Conservation (phyloP, 352 stramenopile genomes). For the Phytopythium helicoides region DNA sequence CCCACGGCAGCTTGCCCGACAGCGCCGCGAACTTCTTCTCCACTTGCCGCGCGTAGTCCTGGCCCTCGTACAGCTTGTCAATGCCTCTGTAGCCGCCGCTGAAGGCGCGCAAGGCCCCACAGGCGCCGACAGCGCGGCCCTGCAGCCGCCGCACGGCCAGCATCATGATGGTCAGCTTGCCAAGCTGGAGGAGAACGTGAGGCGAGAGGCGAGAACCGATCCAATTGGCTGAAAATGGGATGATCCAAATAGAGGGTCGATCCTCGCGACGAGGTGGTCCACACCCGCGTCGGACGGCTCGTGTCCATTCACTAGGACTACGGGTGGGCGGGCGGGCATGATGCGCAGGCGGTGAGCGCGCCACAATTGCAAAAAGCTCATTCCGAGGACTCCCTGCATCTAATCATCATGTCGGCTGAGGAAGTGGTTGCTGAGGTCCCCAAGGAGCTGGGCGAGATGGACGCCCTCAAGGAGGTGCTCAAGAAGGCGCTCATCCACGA, state of each 20-base stretch:
- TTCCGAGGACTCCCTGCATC: conserved; percentile 58
- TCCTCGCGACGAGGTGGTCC: background rate
- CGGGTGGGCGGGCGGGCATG: background rate
- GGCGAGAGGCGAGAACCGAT: background rate
- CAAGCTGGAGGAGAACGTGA: too few relatives aligned
- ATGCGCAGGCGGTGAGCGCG: background rate
- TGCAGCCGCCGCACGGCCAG: too few relatives aligned
- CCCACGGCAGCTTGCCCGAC: conserved; percentile 76
- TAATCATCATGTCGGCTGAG: conserved; percentile 87
- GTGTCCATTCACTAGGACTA: conserved; percentile 54
- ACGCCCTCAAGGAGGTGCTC: conserved; percentile 97
- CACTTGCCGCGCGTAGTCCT: conserved; percentile 62
- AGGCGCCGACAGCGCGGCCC: too few relatives aligned
- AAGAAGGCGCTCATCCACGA: conserved; percentile 99
- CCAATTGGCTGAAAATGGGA: background rate
- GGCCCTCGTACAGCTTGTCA: conserved; percentile 65
- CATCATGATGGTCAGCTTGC: too few relatives aligned
- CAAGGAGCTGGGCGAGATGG: conserved; percentile 96
- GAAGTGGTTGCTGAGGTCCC: conserved; percentile 90
- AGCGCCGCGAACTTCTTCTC: conserved; percentile 79
- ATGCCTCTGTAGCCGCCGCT: conserved; percentile 14
- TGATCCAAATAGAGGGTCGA: background rate
- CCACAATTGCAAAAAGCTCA: conserved; percentile 20
- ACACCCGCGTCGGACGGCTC: conserved; percentile 15
- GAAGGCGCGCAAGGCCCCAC: conserved; percentile 5